Evolutionary conservation across 2,329 filamentous ascomycete species (phyloP), one percentile per base, ranked within the genome.

Genomic region (Talaromyces atroroseus): DNA sequence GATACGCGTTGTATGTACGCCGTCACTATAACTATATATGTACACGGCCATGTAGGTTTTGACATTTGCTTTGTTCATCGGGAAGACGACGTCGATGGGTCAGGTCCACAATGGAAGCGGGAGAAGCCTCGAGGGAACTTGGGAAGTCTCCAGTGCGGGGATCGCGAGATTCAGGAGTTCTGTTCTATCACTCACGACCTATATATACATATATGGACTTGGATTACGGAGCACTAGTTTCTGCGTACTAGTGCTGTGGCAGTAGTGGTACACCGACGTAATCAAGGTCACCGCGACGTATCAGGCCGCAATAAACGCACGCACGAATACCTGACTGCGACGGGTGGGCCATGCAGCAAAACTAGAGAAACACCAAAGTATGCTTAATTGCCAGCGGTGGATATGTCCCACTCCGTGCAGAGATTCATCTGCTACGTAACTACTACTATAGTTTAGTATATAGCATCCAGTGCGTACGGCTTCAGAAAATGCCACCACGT

Each of bases 101-200:
- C 32, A 56, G 57, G 53, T 57, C 57, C 57, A 59, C 57, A 52
- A 48, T 59, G 45, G 57, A 59, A 59, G 57, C 57, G 57, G 57
- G 57, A 59, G 57, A 59, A 59, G 57, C 57, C 53, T 52, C 26
- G n/a, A 59, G 21, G 56, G 56, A 58, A 36, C 36, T 56, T 46
- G 38, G 40, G 16, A 49, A 44, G 34, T 42, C 44, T 49, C 52
- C 52, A 49, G 26, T 48, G 57, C 57, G 57, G 53, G 52, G 49
- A 21, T 44, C 48, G 56, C 56, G 52, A 53, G 49, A n/a, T 8
- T 29, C 26, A 29, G 26, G 26, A 26, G 24, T 26, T 4, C 24
- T 26, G 4, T 26, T 26, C 24, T 26, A 4, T 26, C 24, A 26
- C 4, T 26, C 8, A 26, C 4, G 8, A 4, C 24, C 8, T 26